These are phyloP conservation scores for Yueomyces sinensis DNA, from an alignment of 805 yeast genomes.

Conservation along the genomic window DNA sequence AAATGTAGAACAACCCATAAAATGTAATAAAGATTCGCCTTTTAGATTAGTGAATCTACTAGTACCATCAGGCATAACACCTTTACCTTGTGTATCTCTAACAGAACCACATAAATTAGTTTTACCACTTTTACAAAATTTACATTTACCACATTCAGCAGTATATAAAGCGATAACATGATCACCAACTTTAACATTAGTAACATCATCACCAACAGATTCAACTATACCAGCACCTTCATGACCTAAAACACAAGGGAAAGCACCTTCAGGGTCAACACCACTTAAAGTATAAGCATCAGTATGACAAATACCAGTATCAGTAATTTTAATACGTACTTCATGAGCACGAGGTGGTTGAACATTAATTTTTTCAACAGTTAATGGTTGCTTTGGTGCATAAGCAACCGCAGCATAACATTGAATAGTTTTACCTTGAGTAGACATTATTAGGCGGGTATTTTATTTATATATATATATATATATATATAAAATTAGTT, in stretches of 20 bases:
- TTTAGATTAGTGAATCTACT: constrained; percentile 66
- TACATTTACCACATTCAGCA: constrained; percentile 92
- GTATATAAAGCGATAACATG: constrained; percentile 89
- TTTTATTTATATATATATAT: too few species aligned
- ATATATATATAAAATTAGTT: too few species aligned
- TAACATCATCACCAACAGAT: constrained; percentile 88
- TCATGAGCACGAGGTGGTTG: constrained; percentile 95
- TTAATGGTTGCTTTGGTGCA: constrained; percentile 78
- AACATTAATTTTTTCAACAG: constrained; percentile 80
- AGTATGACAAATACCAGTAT: constrained; percentile 97
- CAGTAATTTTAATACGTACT: constrained; percentile 76
- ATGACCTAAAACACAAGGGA: constrained; percentile 90
- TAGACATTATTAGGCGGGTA: constrained; percentile 8
- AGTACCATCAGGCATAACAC: constrained; percentile 98
- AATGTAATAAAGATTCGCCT: constrained; percentile 78
- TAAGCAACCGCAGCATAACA: constrained; percentile 98
- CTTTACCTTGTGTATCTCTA: constrained; percentile 96
- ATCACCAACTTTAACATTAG: constrained; percentile 84
- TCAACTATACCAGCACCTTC: constrained; percentile 98
- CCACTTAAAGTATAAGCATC: constrained; percentile 96
- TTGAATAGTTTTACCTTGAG: constrained; percentile 39
- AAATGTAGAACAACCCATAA: constrained; percentile 97
- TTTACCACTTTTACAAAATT: constrained; percentile 88
- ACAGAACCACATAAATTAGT: constrained; percentile 93
- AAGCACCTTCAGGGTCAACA: constrained; percentile 89